These are phyloP conservation scores for Pichia sp. DNA, from an alignment of 1,139 yeast species.

Conservation along the genomic window DNA sequence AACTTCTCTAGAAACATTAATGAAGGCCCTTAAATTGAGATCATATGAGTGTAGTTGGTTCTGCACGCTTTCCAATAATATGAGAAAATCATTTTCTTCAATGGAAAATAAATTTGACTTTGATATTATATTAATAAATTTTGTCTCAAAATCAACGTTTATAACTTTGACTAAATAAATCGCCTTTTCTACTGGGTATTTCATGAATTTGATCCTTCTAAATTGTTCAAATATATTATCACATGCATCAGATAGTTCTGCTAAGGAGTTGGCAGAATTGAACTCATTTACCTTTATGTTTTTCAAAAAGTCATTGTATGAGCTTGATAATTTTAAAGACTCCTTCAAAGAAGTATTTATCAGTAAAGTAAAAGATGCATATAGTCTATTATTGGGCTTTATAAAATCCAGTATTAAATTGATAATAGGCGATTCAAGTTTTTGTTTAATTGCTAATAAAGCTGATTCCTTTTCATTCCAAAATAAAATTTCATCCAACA, in stretches of 20 bases:
- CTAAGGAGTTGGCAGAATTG: conserved; percentile 38
- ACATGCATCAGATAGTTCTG: conserved; percentile 32
- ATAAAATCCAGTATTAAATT: conserved; percentile 54
- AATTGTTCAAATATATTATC: conserved; percentile 49
- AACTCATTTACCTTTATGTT: conserved; percentile 65
- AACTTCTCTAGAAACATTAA: conserved; percentile 59
- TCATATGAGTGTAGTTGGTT: conserved; percentile 33
- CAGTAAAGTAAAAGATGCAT: conserved; percentile 63
- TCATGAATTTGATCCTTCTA: conserved; percentile 49
- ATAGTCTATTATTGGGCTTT: conserved; percentile 68
- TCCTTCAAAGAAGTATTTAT: conserved; percentile 66
- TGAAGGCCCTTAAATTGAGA: conserved; percentile 44
- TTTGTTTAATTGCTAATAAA: conserved; percentile 47
- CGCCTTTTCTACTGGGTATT: conserved; percentile 62
- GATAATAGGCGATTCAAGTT: conserved; percentile 48
- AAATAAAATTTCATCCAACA: conserved; percentile 65
- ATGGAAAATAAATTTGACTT: conserved; percentile 29
- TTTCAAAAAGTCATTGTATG: conserved; percentile 54
- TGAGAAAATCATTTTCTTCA: conserved; percentile 6
- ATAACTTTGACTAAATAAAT: conserved; percentile 58
- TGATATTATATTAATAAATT: conserved; percentile 24
- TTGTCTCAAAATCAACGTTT: conserved; percentile 35
- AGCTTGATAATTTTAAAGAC: conserved; percentile 42
- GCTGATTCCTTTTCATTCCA: conserved; percentile 74
- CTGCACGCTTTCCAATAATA: too few relatives aligned